Evolutionary conservation across 352 stramenopile species (phyloP).

Genomic region (Globisporangium parvum): DNA sequence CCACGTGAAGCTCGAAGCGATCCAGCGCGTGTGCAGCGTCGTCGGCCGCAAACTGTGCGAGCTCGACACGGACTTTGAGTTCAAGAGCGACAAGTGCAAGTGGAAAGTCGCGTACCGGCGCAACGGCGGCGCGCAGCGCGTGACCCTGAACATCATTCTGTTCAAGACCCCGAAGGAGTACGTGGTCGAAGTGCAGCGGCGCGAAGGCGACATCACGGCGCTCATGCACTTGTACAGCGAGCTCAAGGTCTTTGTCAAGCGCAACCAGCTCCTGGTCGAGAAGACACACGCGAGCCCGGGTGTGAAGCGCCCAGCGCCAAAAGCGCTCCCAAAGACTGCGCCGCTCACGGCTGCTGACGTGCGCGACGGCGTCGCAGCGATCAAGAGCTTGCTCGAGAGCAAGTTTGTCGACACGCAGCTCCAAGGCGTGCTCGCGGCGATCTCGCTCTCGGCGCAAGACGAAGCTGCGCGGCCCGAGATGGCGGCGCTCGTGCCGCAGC

Average conservation of each 20-base stretch:
- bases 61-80: slow-evolving; percentile 80
- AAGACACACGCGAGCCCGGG: slow-evolving; percentile 37
- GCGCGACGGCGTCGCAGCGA: slow-evolving; percentile 44
- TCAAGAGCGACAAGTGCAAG: slow-evolving; percentile 85
- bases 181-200: slow-evolving; percentile 67
- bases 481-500: slow-evolving; percentile 56
- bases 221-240: slow-evolving; percentile 78
- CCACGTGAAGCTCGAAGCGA: slow-evolving; percentile 71
- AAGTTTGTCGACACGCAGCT: slow-evolving; percentile 76
- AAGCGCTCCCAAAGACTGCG: slow-evolving; percentile 41
- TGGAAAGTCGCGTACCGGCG: slow-evolving; percentile 82
- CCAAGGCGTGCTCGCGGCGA: slow-evolving; percentile 73
- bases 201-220: slow-evolving; percentile 74
- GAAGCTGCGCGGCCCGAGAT: slow-evolving; percentile 57
- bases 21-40: slow-evolving; percentile 69
- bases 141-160: slow-evolving; percentile 73
- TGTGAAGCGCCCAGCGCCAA: slow-evolving; percentile 65
- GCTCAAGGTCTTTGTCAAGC: slow-evolving; percentile 71
- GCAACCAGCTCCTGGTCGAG: slow-evolving; percentile 60
- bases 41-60: slow-evolving; percentile 80
- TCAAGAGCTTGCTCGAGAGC: slow-evolving; percentile 71
- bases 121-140: slow-evolving; percentile 41
- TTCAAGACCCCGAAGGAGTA: slow-evolving; percentile 75
- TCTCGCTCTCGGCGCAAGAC: slow-evolving; percentile 60
- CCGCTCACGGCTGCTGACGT: slow-evolving; percentile 38